Evolutionary conservation across 257 asterid genomes (phyloP).

Genomic region (Solanum virginianum): DNA sequence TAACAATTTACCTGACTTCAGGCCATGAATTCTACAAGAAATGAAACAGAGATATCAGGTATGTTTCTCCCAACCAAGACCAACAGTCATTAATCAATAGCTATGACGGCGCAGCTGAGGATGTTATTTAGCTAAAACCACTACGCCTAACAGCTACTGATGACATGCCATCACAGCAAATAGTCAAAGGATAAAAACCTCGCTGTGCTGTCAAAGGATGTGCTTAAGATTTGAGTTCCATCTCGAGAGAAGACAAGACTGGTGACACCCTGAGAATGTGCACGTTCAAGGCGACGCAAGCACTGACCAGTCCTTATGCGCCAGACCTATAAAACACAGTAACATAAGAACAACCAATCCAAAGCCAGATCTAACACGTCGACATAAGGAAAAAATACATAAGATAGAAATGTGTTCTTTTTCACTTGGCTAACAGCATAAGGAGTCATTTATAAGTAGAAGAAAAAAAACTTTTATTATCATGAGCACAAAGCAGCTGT

Average conservation of each 20-base stretch:
- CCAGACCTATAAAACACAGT: constrained; percentile 51
- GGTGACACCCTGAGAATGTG: constrained; percentile 94
- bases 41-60: constrained; percentile 1
- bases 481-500: background rate
- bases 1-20: constrained; percentile 86
- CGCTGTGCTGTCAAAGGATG: constrained; percentile 94
- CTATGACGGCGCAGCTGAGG: background rate
- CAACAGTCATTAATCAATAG: background rate
- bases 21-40: constrained; percentile 65
- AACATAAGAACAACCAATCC: background rate
- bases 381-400: background rate
- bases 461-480: background rate
- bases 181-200: constrained; percentile 30
- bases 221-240: constrained; percentile 81
- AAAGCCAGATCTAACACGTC: background rate
- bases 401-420: background rate
- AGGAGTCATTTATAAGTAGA: background rate
- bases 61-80: background rate
- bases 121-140: background rate
- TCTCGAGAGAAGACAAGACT: constrained; percentile 90
- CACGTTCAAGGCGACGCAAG: constrained; percentile 91
- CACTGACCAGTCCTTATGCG: constrained; percentile 97
- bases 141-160: background rate
- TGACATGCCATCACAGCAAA: background rate
- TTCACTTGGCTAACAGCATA: background rate